phyloP scores from a whole-genome alignment of 768 basidiomycete genomes.

The Udeniomyces megalosporus region DNA sequence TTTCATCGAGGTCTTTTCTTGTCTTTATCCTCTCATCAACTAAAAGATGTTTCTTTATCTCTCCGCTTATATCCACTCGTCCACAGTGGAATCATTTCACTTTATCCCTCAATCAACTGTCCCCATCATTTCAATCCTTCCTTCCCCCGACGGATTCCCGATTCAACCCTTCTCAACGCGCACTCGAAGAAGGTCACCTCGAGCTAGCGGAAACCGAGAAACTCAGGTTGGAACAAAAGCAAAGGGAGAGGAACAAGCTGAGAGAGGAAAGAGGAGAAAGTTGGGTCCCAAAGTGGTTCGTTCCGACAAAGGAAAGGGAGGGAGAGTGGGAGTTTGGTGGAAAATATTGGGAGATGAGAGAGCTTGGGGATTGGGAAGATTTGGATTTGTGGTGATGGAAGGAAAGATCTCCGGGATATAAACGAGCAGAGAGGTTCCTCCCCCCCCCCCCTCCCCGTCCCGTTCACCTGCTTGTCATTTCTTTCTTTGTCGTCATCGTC shows the following conservation, averaged over 20 bases:
- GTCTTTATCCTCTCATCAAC: no score
- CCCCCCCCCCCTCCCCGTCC: no score
- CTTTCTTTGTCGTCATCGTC: no score
- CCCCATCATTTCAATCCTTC: constrained; percentile 29
- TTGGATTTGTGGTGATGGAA: constrained; percentile 5
- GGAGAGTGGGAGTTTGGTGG: constrained; percentile 64
- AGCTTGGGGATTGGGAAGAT: neutral
- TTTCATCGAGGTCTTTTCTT: no score
- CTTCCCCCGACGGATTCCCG: constrained; percentile 71
- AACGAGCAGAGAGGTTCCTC: no score
- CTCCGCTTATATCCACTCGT: neutral
- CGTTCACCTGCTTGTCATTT: no score
- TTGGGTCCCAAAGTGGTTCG: constrained; percentile 55
- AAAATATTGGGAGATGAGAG: constrained; percentile 60
- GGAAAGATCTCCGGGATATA: no score
- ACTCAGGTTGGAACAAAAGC: constrained; percentile 52
- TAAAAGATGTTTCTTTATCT: no score
- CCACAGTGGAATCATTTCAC: constrained; percentile 13
- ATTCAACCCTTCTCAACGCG: constrained; percentile 61
- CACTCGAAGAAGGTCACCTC: constrained; percentile 59
- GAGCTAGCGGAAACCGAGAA: constrained; percentile 60
- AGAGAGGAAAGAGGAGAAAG: constrained; percentile 38
- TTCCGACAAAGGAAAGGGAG: constrained; percentile 32
- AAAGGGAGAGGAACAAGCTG: constrained; percentile 50
- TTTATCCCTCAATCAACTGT: constrained; percentile 8